These are phyloP conservation scores for Calvatia gigantea DNA, from an alignment of 768 basidiomycete species.

Conservation along the genomic window DNA sequence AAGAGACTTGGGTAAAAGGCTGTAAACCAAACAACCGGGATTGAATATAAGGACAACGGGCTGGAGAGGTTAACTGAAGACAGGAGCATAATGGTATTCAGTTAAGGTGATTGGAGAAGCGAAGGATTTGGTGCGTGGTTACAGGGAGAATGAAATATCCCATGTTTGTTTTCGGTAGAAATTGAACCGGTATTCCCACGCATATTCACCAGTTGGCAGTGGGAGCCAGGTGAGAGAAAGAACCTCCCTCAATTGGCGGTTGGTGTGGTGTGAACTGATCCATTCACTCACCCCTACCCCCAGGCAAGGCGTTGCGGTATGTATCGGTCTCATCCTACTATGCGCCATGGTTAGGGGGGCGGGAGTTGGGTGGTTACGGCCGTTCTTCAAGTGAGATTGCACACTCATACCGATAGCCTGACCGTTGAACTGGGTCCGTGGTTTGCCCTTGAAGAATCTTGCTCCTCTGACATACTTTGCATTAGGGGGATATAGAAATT, in stretches of 20 bases:
- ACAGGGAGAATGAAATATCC: neutral
- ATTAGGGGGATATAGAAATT: neutral
- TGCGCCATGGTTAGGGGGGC: no score
- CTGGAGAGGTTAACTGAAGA: conserved; percentile 12
- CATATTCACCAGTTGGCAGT: neutral
- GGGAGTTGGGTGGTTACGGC: no score
- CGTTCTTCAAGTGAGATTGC: no score
- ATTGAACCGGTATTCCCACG: neutral
- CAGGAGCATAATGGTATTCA: neutral
- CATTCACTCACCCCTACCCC: no score
- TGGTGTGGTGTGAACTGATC: no score
- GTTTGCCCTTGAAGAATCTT: no score
- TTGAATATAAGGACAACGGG: conserved; percentile 33
- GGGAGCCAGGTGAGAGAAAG: neutral
- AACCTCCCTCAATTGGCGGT: neutral
- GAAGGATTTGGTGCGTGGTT: neutral
- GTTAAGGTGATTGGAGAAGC: neutral
- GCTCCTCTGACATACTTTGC: no score
- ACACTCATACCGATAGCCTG: no score
- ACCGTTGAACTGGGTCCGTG: no score
- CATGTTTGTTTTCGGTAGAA: neutral
- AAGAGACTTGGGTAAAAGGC: conserved; percentile 27
- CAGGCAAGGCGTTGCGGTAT: no score
- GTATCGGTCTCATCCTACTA: no score
- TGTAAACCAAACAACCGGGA: conserved; percentile 32